A percentile compares a stretch with the other conserved stretches of the same genome.
Evolutionary conservation across 2,329 filamentous ascomycete genomes (phyloP).

Genomic region (Pseudogymnoascus sp.): DNA sequence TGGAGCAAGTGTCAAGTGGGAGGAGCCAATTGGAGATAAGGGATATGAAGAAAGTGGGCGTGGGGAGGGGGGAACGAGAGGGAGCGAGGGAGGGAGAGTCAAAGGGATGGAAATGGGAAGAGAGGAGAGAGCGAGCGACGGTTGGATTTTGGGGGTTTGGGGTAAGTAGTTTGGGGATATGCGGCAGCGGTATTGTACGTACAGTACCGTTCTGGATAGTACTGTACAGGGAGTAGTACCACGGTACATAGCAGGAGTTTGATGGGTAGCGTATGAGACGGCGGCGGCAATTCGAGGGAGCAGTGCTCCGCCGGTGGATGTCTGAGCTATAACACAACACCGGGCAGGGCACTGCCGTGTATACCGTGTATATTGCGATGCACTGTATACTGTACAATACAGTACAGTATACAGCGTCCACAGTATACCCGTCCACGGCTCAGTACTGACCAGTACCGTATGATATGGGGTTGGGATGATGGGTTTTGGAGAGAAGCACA

Average conservation of each 20-base stretch:
- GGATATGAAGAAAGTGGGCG: slow-evolving; percentile 2
- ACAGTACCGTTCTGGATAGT: neutral
- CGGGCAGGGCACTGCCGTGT: neutral
- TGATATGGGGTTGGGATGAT: neutral
- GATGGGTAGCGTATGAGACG: neutral
- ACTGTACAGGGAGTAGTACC: neutral
- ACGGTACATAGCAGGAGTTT: neutral
- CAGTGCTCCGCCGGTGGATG: neutral
- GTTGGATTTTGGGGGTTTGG: neutral
- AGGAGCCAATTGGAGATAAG: neutral
- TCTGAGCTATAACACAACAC: neutral
- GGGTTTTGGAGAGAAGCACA: neutral
- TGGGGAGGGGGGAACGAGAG: neutral
- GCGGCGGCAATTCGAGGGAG: neutral
- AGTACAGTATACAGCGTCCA: neutral
- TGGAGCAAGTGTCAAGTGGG: neutral
- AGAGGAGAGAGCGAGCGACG: neutral
- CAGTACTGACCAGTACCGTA: neutral
- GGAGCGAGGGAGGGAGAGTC: neutral
- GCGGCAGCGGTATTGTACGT: neutral
- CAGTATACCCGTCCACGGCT: neutral
- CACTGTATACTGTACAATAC: neutral
- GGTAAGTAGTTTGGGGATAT: neutral
- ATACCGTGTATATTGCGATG: neutral
- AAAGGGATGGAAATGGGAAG: neutral